A percentile compares a stretch with the other conserved stretches of the same genome.
phyloP scores from a whole-genome alignment of 768 basidiomycete species.

The Hysterangium stoloniferum region DNA sequence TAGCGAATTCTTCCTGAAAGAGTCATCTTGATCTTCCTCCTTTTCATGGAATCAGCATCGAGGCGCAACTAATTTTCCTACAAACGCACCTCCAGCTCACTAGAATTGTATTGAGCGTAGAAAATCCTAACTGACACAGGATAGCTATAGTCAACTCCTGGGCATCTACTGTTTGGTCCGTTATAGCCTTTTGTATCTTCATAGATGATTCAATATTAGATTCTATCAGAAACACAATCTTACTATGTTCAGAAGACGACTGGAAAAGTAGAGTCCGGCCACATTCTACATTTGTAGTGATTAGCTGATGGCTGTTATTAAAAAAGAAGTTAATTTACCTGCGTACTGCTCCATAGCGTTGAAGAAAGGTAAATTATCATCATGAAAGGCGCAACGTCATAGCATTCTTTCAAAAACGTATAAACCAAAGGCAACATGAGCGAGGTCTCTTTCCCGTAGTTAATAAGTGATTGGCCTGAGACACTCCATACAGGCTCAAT shows the following conservation, averaged over 20 bases:
- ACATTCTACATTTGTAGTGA: background rate
- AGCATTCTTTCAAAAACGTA: constrained; percentile 8
- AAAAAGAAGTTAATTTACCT: background rate
- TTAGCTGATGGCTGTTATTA: background rate
- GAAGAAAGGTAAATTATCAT: constrained; percentile 2
- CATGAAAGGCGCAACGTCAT: background rate
- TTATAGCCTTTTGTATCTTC: constrained; percentile 9
- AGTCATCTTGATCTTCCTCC: background rate
- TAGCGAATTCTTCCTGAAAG: constrained; percentile 7
- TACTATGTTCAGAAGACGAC: constrained; percentile 4
- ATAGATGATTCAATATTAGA: background rate
- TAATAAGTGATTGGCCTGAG: background rate
- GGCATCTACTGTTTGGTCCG: constrained; percentile 3
- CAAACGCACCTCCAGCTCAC: background rate
- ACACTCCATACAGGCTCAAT: background rate
- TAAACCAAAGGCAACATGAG: constrained; percentile 1
- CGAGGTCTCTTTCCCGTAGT: background rate
- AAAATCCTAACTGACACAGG: background rate
- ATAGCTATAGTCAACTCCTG: background rate
- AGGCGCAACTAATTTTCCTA: too few relatives aligned
- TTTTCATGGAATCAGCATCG: too few relatives aligned
- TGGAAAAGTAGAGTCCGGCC: background rate
- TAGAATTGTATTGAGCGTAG: background rate
- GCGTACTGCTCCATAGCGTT: constrained; percentile 1
- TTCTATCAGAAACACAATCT: too few relatives aligned